Evolutionary conservation across 2,329 filamentous ascomycete genomes (phyloP).

Genomic region (Diplodia intermedia): DNA sequence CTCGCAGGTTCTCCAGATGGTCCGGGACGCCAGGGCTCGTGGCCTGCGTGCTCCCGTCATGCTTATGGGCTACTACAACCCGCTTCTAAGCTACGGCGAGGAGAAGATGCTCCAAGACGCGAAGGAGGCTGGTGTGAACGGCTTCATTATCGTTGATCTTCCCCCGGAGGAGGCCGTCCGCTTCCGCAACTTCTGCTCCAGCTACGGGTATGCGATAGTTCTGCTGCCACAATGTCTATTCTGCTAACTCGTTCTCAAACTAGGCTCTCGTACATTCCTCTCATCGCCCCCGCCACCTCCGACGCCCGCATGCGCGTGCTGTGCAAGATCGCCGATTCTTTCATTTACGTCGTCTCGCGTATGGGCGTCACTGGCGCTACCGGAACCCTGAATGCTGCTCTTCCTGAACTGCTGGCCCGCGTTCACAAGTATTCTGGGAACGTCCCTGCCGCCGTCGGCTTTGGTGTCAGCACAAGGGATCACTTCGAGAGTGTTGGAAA

Average conservation of each 20-base stretch:
- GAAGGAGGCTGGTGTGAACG: slow-evolving; percentile 84
- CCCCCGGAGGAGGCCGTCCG: slow-evolving; percentile 94
- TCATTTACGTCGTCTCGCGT: slow-evolving; percentile 97
- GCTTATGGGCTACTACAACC: slow-evolving; percentile 99
- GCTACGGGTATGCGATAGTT: slow-evolving; percentile 67
- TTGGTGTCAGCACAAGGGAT: slow-evolving; percentile 93
- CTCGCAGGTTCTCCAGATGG: slow-evolving; percentile 78
- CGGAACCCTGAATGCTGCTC: slow-evolving; percentile 78
- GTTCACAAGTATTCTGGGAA: slow-evolving; percentile 94
- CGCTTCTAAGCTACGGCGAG: slow-evolving; percentile 91
- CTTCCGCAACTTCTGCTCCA: slow-evolving; percentile 84
- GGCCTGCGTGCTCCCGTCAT: slow-evolving; percentile 84
- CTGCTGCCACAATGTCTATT: neutral
- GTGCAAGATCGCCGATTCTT: slow-evolving; percentile 95
- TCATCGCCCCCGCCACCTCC: slow-evolving; percentile 93
- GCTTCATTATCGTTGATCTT: slow-evolving; percentile 95
- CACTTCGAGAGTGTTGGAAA: slow-evolving; percentile 87
- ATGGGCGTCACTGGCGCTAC: slow-evolving; percentile 96
- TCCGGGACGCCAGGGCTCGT: slow-evolving; percentile 76
- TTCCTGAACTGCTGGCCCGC: slow-evolving; percentile 80
- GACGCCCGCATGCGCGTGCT: slow-evolving; percentile 93
- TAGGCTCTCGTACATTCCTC: slow-evolving; percentile 88
- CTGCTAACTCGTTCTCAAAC: neutral
- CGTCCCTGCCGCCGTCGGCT: slow-evolving; percentile 89
- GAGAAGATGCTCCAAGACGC: slow-evolving; percentile 86